phyloP scores from a whole-genome alignment of 1,284 basidiomycete genomes.

The Cryptococcus amylolentus region DNA sequence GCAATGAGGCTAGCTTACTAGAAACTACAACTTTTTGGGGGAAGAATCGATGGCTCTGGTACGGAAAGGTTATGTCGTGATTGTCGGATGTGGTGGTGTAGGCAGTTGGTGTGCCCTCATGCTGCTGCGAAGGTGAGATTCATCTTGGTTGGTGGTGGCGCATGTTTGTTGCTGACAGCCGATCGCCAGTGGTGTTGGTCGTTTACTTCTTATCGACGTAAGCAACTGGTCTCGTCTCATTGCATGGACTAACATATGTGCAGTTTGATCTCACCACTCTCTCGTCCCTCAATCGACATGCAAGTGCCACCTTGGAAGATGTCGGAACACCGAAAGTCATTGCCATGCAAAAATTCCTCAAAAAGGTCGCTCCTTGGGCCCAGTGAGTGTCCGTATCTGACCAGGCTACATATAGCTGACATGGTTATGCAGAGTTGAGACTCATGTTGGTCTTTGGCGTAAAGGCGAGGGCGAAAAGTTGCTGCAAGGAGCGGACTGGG shows the following conservation, averaged over 20 bases:
- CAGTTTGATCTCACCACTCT: constrained; percentile 91
- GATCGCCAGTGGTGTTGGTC: constrained; percentile 47
- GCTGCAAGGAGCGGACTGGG: constrained; percentile 81
- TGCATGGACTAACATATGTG: neutral
- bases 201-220: constrained; percentile 51
- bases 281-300: constrained; percentile 89
- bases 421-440: constrained; percentile 61
- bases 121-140: constrained; percentile 67
- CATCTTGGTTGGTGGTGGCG: neutral
- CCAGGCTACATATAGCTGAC: neutral
- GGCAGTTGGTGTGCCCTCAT: constrained; percentile 94
- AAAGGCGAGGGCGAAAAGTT: constrained; percentile 67
- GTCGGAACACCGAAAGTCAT: constrained; percentile 92
- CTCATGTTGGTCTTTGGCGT: constrained; percentile 76
- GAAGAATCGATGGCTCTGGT: constrained; percentile 82
- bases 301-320: constrained; percentile 83
- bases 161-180: neutral
- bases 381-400: constrained; percentile 26
- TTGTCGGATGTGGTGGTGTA: constrained; percentile 93
- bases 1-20: constrained; percentile 63
- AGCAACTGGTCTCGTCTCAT: neutral
- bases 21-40: constrained; percentile 94
- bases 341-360: constrained; percentile 70
- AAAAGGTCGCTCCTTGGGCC: constrained; percentile 62
- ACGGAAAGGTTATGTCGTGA: constrained; percentile 70